Evolutionary conservation across 1,139 yeast species (phyloP).

Genomic region (Pichia sp.): DNA sequence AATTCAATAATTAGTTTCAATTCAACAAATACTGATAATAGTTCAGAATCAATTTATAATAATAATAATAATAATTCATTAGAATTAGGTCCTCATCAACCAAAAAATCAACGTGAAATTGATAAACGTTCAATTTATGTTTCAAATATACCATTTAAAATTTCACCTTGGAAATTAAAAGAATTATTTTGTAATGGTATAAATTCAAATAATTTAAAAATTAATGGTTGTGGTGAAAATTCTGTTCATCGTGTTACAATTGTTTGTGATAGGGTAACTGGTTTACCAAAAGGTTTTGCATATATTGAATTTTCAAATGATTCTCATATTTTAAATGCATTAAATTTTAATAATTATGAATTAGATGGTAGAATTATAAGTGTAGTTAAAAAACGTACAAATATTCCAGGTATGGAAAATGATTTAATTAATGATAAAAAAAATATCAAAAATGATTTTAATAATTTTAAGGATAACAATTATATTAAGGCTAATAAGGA

Average conservation of each 20-base stretch:
- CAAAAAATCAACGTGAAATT: slow-evolving; percentile 27
- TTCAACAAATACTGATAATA: background rate
- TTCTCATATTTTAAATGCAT: slow-evolving; percentile 57
- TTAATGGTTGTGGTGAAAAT: slow-evolving; percentile 46
- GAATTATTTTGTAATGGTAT: slow-evolving; percentile 53
- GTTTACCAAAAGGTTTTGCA: slow-evolving; percentile 82
- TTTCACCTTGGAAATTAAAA: slow-evolving; percentile 78
- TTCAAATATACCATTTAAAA: slow-evolving; percentile 77
- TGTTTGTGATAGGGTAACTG: slow-evolving; percentile 61
- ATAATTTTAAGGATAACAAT: too few species aligned
- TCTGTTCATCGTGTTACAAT: slow-evolving; percentile 76
- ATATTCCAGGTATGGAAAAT: slow-evolving; percentile 41
- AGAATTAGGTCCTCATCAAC: slow-evolving; percentile 27
- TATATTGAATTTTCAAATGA: slow-evolving; percentile 72
- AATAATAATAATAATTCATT: background rate
- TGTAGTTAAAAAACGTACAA: slow-evolving; percentile 73
- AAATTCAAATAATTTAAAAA: background rate
- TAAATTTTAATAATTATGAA: slow-evolving; percentile 56
- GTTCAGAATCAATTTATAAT: too few species aligned
- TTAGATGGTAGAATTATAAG: slow-evolving; percentile 66
- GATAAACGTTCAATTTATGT: slow-evolving; percentile 82
- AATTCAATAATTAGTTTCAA: background rate
- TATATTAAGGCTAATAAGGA: background rate
- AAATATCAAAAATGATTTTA: background rate
- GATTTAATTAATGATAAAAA: background rate